Evolutionary conservation across 768 basidiomycete species (phyloP).

Genomic region (Fistulinella prunicolor): DNA sequence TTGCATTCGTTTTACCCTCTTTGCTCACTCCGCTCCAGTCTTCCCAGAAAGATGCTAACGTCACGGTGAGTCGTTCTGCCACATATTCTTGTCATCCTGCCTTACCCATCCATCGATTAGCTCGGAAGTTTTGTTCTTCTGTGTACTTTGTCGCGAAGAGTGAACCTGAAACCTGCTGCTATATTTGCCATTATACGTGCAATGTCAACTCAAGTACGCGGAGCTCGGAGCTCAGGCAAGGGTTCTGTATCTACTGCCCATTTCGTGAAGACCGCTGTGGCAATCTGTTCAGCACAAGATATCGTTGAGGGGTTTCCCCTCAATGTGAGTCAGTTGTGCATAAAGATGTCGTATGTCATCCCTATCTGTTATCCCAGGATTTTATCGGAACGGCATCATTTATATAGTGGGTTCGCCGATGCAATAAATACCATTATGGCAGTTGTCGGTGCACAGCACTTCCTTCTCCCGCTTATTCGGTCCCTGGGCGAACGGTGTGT

Average conservation of each 20-base stretch:
- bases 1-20: slow-evolving; percentile 65
- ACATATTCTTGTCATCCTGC: background rate
- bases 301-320: slow-evolving; percentile 46
- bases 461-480: slow-evolving; percentile 52
- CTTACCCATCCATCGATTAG: slow-evolving; percentile 32
- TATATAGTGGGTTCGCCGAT: slow-evolving; percentile 43
- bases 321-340: slow-evolving; percentile 40
- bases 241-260: slow-evolving; percentile 49
- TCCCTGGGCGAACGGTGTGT: slow-evolving; percentile 42
- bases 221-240: slow-evolving; percentile 15
- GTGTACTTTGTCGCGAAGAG: slow-evolving; percentile 65
- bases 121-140: slow-evolving; percentile 74
- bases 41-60: slow-evolving; percentile 44
- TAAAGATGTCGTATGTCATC: slow-evolving; percentile 46
- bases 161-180: slow-evolving; percentile 54
- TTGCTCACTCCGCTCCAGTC: slow-evolving; percentile 54
- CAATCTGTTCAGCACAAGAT: slow-evolving; percentile 63
- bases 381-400: background rate
- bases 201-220: slow-evolving; percentile 49
- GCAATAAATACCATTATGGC: slow-evolving; percentile 43
- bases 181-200: slow-evolving; percentile 54
- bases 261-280: slow-evolving; percentile 61
- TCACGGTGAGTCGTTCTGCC: slow-evolving; percentile 42
- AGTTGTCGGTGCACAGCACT: slow-evolving; percentile 54
- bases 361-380: background rate